A percentile compares a stretch with the other conserved stretches of the same genome.
These are phyloP conservation scores for Ceratobasidium sp. DNA, from an alignment of 1,284 basidiomycete genomes.

Conservation along the genomic window DNA sequence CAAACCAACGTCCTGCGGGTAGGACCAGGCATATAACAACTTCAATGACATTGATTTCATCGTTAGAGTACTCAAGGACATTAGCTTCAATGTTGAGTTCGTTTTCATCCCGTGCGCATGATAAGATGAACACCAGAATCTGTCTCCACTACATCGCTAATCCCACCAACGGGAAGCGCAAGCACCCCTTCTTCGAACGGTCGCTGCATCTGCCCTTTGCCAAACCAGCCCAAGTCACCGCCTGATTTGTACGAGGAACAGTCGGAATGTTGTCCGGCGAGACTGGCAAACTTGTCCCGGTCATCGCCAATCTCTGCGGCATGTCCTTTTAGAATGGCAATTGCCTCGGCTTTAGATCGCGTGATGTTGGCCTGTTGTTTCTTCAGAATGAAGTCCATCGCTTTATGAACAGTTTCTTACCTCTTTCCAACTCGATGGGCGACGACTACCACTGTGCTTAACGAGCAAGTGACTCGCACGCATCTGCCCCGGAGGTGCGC, in stretches of 20 bases:
- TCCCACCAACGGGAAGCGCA: conserved; percentile 81
- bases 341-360: conserved; percentile 91
- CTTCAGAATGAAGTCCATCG: neutral
- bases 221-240: conserved; percentile 92
- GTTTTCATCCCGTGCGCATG: conserved; percentile 81
- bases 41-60: too few relatives aligned
- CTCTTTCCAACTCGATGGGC: conserved; percentile 94
- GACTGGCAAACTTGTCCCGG: conserved; percentile 74
- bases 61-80: too few relatives aligned
- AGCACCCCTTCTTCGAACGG: conserved; percentile 96
- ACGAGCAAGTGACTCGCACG: conserved; percentile 95
- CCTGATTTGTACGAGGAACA: conserved; percentile 85
- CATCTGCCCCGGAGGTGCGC: conserved; percentile 69
- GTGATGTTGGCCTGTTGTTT: conserved; percentile 80
- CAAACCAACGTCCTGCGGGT: too few relatives aligned
- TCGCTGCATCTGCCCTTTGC: conserved; percentile 94
- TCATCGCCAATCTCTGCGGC: conserved; percentile 72
- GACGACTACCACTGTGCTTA: conserved; percentile 89
- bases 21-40: too few relatives aligned
- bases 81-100: too few relatives aligned
- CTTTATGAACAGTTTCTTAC: conserved; percentile 65
- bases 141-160: conserved; percentile 89
- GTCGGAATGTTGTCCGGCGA: conserved; percentile 84
- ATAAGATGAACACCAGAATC: conserved; percentile 98
- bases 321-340: conserved; percentile 77